phyloP scores from a whole-genome alignment of 179 eudicot species.

The Drosera spatulata region DNA sequence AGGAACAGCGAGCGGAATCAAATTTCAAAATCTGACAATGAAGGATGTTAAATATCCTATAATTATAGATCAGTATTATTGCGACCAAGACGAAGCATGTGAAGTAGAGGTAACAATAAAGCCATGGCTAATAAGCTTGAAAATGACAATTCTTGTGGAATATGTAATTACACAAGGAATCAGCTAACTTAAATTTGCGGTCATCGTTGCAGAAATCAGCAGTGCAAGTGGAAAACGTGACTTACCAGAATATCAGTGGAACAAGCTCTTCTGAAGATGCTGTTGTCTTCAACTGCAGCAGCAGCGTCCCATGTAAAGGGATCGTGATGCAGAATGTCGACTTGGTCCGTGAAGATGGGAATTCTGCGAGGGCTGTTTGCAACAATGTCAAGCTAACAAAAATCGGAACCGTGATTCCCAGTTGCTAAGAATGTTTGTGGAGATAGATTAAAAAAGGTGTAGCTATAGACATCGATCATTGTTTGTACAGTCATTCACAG shows the following conservation, averaged over 20 bases:
- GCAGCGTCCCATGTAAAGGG: constrained; percentile 39
- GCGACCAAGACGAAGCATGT: constrained; percentile 36
- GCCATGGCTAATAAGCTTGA: too few species aligned
- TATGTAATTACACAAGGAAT: too few species aligned
- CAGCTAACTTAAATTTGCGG: background rate
- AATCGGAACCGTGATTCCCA: constrained; percentile 26
- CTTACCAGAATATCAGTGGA: constrained; percentile 46
- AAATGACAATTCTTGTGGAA: too few species aligned
- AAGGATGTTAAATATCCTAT: constrained; percentile 52
- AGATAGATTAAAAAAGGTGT: too few species aligned
- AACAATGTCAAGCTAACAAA: constrained; percentile 14
- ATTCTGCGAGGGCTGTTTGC: constrained; percentile 25
- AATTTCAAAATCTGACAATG: constrained; percentile 39
- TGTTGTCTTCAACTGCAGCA: constrained; percentile 41
- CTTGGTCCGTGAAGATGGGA: background rate
- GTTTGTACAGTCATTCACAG: too few species aligned
- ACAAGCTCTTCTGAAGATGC: constrained; percentile 49
- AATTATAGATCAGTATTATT: constrained; percentile 60
- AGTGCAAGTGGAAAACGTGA: constrained; percentile 40
- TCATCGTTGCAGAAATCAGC: constrained; percentile 26
- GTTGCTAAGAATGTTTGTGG: constrained; percentile 6
- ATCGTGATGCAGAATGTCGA: constrained; percentile 31
- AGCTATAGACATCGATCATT: too few species aligned
- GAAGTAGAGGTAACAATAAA: constrained; percentile 26
- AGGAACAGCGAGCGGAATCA: constrained; percentile 39